These are phyloP conservation scores for Rosa lucieae DNA, from an alignment of 306 rosid species.

Conservation along the genomic window DNA sequence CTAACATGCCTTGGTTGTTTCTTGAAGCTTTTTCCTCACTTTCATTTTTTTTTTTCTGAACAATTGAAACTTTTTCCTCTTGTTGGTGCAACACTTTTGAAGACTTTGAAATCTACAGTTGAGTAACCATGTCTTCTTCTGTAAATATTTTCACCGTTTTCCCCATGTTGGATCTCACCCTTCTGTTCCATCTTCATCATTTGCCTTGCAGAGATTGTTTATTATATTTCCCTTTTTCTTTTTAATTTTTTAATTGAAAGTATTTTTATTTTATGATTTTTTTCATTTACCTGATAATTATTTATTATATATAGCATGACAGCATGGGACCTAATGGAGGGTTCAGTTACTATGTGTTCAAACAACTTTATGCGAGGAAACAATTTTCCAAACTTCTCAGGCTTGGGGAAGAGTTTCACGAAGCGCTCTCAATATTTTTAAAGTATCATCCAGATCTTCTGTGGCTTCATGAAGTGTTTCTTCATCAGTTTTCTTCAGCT, in stretches of 20 bases:
- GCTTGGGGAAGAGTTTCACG: slow-evolving; percentile 94
- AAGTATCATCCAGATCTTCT: slow-evolving; percentile 82
- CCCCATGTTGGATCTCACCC: neutral
- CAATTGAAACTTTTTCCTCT: neutral
- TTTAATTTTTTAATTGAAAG: neutral
- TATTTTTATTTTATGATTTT: slow-evolving; percentile 12
- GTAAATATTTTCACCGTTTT: neutral
- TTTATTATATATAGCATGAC: slow-evolving; percentile 74
- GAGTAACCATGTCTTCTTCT: neutral
- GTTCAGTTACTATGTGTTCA: slow-evolving; percentile 75
- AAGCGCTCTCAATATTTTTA: slow-evolving; percentile 71
- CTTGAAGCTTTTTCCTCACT: neutral
- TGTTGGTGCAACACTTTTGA: neutral
- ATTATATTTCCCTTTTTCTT: slow-evolving; percentile 8
- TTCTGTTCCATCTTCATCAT: neutral
- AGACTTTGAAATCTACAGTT: neutral
- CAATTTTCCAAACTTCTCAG: slow-evolving; percentile 86
- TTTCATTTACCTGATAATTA: slow-evolving; percentile 19
- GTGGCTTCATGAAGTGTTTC: slow-evolving; percentile 95
- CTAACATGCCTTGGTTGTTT: neutral
- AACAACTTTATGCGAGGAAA: slow-evolving; percentile 63
- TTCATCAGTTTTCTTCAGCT: slow-evolving; percentile 80
- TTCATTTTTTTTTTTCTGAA: too few relatives aligned
- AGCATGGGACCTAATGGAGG: slow-evolving; percentile 96
- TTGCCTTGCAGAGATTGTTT: slow-evolving; percentile 5